Evolutionary conservation across 2,329 filamentous ascomycete species (phyloP).

Genomic region (Bipolaris sorokiniana): DNA sequence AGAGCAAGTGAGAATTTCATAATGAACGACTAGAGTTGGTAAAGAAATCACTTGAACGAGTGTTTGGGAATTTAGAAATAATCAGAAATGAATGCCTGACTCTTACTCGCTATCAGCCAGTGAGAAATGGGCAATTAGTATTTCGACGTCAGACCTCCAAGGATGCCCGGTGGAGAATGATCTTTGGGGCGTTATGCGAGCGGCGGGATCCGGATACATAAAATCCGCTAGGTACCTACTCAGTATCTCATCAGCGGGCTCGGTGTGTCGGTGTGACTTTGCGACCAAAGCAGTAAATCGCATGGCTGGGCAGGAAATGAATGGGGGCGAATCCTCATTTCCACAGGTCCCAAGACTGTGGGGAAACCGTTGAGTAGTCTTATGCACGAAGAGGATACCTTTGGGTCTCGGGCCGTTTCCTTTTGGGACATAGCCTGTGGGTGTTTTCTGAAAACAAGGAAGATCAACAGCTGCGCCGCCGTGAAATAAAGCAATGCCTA

Average conservation of each 20-base stretch:
- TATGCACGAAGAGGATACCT: not conserved
- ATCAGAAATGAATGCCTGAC: not conserved
- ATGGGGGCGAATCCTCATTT: not conserved
- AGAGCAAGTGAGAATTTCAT: conserved; percentile 26
- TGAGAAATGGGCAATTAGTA: not conserved
- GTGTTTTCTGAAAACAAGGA: not conserved
- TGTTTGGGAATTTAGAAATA: not conserved
- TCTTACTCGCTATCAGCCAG: not conserved
- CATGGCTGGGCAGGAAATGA: not conserved
- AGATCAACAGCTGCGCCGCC: not conserved
- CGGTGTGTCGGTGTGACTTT: not conserved
- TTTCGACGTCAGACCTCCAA: not conserved
- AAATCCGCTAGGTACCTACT: not conserved
- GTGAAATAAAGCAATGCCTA: not conserved
- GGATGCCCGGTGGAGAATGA: not conserved
- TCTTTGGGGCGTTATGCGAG: not conserved
- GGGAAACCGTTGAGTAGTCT: not conserved
- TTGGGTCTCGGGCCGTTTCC: not conserved
- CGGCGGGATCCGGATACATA: not conserved
- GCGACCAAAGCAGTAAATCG: not conserved
- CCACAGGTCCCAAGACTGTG: not conserved
- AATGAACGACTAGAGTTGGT: conserved; percentile 3
- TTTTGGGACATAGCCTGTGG: no score
- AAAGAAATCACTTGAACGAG: not conserved
- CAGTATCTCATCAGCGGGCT: not conserved